Evolutionary conservation across 108 stramenopile species (phyloP), one percentile per base, ranked within the genome.

Genomic region (Cyclotella baltica): DNA sequence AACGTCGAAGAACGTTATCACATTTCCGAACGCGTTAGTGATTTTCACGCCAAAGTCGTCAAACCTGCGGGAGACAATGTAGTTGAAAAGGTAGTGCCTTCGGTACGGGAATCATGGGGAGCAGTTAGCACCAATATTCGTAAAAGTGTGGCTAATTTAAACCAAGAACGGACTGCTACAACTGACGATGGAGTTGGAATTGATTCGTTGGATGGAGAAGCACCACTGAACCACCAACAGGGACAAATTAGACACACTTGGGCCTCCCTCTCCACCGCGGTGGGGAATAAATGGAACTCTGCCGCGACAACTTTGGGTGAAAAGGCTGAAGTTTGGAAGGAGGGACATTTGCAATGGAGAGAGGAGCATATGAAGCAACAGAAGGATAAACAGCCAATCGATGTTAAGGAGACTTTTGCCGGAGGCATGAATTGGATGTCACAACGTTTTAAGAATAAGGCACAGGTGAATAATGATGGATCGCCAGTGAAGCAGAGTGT

Each of bases 341-440:
- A 62, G 35, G 59, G 34, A 0, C 55, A 55, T 25, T 25, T 55
- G 55, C 55, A 55, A 55, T 55, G 55, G 55, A 55, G 55, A 25
- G 55, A 55, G 25, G 70, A 72, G 37, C 70, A 72, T 15, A 18
- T 31, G 31, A 72, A 72, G 56, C 57, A 72, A 58, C 35, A 27
- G 61, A 40, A 47, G 40, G n/a, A 33, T 31, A 68, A 62, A 27
- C 4, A 10, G 30, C 30, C 30, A 27, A 31, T 29, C 27, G 46
- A 58, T 35, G 76, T 47, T 15, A 62, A 23, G n/a, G 65, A 76
- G 31, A 23, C 31, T 4, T 57, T 58, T 30, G 62, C 61, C 19
- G 67, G 67, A 40, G 75, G 59, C 3, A 38, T 62, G 30, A 35
- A 28, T 38, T 77, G 76, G 76, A 58, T 77, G 28, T 77, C 76